Conservation (phyloP, 2,329 filamentous ascomycete genomes). For the Alternaria conjuncta region DNA sequence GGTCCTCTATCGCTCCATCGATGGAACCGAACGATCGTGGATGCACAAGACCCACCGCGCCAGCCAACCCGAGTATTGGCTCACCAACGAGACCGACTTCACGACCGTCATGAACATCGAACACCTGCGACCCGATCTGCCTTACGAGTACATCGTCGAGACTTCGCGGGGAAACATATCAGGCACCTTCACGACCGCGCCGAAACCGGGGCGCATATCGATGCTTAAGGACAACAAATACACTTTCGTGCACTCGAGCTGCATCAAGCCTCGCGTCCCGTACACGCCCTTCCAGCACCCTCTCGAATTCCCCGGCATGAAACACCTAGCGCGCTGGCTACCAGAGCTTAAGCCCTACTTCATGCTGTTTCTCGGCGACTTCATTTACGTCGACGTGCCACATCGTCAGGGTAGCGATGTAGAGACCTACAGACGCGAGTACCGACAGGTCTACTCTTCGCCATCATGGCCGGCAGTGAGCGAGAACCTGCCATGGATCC, state of each 20-base stretch:
- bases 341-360: conserved; percentile 75
- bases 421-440: conserved; percentile 86
- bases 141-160: conserved; percentile 78
- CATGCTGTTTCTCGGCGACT: conserved; percentile 79
- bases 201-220: conserved; percentile 69
- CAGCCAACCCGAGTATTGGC: conserved; percentile 52
- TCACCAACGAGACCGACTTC: conserved; percentile 81
- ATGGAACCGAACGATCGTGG: conserved; percentile 37
- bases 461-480: conserved; percentile 84
- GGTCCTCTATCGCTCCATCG: conserved; percentile 41
- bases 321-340: conserved; percentile 75
- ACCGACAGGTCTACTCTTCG: conserved; percentile 93
- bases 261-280: conserved; percentile 88
- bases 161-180: conserved; percentile 78
- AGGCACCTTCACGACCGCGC: conserved; percentile 81
- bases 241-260: conserved; percentile 91
- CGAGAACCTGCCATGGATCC: conserved; percentile 91
- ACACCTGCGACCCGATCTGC: conserved; percentile 71
- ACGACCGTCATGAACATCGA: conserved; percentile 74
- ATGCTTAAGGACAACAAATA: conserved; percentile 70
- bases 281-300: conserved; percentile 86
- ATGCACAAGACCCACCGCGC: conserved; percentile 38
- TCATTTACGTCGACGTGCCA: conserved; percentile 91
- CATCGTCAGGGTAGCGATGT: conserved; percentile 73
- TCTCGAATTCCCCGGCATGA: conserved; percentile 80